These are phyloP conservation scores for Pichia sp. DNA, from an alignment of 1,139 yeast genomes.

Conservation along the genomic window DNA sequence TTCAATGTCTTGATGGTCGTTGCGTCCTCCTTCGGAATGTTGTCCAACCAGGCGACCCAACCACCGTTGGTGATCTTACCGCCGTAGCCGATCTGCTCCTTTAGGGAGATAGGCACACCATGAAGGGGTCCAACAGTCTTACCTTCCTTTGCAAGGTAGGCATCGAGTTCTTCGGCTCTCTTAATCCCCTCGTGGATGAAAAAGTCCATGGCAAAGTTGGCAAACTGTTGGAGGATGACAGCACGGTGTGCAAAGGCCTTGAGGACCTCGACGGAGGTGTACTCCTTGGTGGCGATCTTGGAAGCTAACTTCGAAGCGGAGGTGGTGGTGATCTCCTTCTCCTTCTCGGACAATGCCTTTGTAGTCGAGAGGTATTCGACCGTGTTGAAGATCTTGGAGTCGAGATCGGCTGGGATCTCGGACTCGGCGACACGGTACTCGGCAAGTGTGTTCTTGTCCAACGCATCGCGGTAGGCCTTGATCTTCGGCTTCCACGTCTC, in stretches of 20 bases:
- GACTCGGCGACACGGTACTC: slow-evolving; percentile 44
- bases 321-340: slow-evolving; percentile 46
- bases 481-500: slow-evolving; percentile 48
- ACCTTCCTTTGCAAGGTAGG: slow-evolving; percentile 48
- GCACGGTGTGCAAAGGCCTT: slow-evolving; percentile 45
- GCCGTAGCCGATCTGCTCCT: slow-evolving; percentile 63
- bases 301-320: slow-evolving; percentile 38
- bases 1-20: slow-evolving; percentile 49
- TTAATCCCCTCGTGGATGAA: slow-evolving; percentile 53
- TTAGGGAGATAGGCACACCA: slow-evolving; percentile 74
- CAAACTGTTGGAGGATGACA: slow-evolving; percentile 47
- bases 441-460: slow-evolving; percentile 39
- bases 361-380: slow-evolving; percentile 42
- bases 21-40: slow-evolving; percentile 49
- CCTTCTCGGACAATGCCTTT: slow-evolving; percentile 42
- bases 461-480: slow-evolving; percentile 44
- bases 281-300: slow-evolving; percentile 37
- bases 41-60: slow-evolving; percentile 52
- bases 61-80: slow-evolving; percentile 61
- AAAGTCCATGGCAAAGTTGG: slow-evolving; percentile 57
- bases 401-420: slow-evolving; percentile 40
- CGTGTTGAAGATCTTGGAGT: slow-evolving; percentile 43
- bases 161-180: slow-evolving; percentile 54
- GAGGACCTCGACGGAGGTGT: slow-evolving; percentile 38
- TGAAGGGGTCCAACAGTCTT: slow-evolving; percentile 70